These are phyloP conservation scores for Mycena vitilis DNA, from an alignment of 768 basidiomycete genomes.

Conservation along the genomic window DNA sequence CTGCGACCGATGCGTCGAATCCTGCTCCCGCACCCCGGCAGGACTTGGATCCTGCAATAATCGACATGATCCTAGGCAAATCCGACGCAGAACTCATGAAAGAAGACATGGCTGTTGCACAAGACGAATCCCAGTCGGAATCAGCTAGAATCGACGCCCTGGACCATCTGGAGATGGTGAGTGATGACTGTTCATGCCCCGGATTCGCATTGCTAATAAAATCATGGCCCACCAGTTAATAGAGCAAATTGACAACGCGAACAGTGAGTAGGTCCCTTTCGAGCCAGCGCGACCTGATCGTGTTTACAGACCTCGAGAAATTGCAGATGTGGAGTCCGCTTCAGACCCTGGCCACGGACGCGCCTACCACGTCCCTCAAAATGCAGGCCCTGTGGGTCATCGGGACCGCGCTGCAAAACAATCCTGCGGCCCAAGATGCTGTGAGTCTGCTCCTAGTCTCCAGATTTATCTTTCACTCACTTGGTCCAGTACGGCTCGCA, in stretches of 20 bases:
- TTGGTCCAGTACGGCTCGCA: slow-evolving; percentile 71
- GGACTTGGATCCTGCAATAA: slow-evolving; percentile 82
- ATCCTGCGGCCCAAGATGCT: slow-evolving; percentile 82
- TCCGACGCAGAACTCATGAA: slow-evolving; percentile 88
- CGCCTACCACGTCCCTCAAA: slow-evolving; percentile 70
- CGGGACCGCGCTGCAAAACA: slow-evolving; percentile 92
- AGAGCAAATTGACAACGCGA: slow-evolving; percentile 93
- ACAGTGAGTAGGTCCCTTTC: slow-evolving; percentile 64
- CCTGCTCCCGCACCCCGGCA: slow-evolving; percentile 51
- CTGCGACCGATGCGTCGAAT: slow-evolving; percentile 45
- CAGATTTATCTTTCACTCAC: slow-evolving; percentile 8
- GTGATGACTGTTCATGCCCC: slow-evolving; percentile 36
- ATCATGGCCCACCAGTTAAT: slow-evolving; percentile 64
- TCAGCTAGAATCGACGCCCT: slow-evolving; percentile 74
- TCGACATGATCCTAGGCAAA: slow-evolving; percentile 87
- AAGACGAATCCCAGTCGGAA: slow-evolving; percentile 65
- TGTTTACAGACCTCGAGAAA: slow-evolving; percentile 72
- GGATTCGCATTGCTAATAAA: background rate
- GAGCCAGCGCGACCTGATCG: background rate
- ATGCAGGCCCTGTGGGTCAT: slow-evolving; percentile 85
- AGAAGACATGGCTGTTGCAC: slow-evolving; percentile 74
- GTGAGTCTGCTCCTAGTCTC: slow-evolving; percentile 54
- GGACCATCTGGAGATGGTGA: slow-evolving; percentile 90
- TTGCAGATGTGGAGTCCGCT: slow-evolving; percentile 85
- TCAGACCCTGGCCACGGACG: slow-evolving; percentile 67